Evolutionary conservation across 2,329 filamentous ascomycete genomes (phyloP).

Genomic region (Phyllosticta citribraziliensis): DNA sequence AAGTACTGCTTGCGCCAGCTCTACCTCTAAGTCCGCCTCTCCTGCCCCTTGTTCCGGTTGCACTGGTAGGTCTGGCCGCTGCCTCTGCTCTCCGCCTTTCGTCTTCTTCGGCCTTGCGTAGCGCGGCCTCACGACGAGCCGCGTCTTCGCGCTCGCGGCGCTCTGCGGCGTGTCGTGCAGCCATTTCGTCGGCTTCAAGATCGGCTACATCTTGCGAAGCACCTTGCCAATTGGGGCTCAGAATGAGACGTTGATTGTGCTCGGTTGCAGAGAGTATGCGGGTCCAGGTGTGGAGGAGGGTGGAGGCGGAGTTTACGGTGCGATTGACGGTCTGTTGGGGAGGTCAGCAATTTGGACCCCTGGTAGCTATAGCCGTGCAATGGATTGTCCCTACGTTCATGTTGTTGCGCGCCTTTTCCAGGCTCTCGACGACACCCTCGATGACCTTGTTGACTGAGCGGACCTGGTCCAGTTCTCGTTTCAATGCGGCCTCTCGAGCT

Average conservation of each 20-base stretch:
- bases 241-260: slow-evolving; percentile 85
- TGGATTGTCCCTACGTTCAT: slow-evolving; percentile 53
- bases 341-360: neutral
- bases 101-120: slow-evolving; percentile 41
- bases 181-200: slow-evolving; percentile 67
- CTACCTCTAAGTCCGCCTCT: slow-evolving; percentile 19
- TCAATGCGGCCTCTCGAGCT: slow-evolving; percentile 62
- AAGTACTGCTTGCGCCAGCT: slow-evolving; percentile 1
- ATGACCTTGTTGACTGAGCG: slow-evolving; percentile 81
- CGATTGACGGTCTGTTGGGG: slow-evolving; percentile 61
- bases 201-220: slow-evolving; percentile 79
- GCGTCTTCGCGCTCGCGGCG: slow-evolving; percentile 70
- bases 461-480: slow-evolving; percentile 71
- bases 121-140: slow-evolving; percentile 61
- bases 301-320: slow-evolving; percentile 80
- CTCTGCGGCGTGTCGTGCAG: slow-evolving; percentile 68
- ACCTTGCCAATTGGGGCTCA: slow-evolving; percentile 84
- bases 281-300: slow-evolving; percentile 89
- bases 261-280: slow-evolving; percentile 94
- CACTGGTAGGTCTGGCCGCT: slow-evolving; percentile 31
- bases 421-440: slow-evolving; percentile 62
- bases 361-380: neutral
- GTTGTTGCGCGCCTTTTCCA: slow-evolving; percentile 63
- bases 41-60: slow-evolving; percentile 26
- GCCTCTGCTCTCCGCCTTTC: slow-evolving; percentile 51